Evolutionary conservation across 164 flowering plant species (phyloP).

Genomic region (Stephania japonica): DNA sequence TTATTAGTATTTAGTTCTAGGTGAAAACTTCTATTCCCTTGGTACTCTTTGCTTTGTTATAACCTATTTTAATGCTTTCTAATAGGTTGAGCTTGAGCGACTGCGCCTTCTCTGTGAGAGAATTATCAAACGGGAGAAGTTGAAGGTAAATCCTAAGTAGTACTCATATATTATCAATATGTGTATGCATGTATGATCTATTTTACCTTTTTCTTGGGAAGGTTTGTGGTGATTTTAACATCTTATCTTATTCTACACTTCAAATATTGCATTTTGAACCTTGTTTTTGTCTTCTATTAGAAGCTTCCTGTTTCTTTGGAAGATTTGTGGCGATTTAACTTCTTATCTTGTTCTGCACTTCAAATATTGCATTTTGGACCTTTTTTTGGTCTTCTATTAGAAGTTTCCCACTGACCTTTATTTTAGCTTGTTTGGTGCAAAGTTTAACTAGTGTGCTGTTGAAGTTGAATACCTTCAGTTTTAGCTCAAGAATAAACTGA

Average conservation of each 20-base stretch:
- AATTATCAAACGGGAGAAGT: slow-evolving; percentile 76
- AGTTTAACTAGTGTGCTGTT: too few relatives aligned
- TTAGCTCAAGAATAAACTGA: too few relatives aligned
- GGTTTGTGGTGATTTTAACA: background rate
- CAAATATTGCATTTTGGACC: too few relatives aligned
- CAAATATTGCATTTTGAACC: background rate
- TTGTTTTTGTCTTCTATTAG: too few relatives aligned
- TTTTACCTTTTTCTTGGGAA: background rate
- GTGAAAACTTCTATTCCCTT: background rate
- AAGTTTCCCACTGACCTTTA: too few relatives aligned
- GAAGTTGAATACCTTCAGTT: too few relatives aligned
- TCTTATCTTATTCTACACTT: background rate
- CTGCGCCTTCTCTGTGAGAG: slow-evolving; percentile 93
- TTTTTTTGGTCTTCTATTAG: too few relatives aligned
- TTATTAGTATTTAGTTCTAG: background rate
- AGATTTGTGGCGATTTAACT: too few relatives aligned
- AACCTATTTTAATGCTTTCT: background rate
- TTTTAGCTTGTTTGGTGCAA: too few relatives aligned
- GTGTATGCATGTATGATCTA: background rate
- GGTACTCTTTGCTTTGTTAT: background rate
- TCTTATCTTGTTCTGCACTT: too few relatives aligned
- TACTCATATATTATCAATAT: background rate
- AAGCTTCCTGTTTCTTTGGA: too few relatives aligned
- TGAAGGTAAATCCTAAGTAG: slow-evolving; percentile 48
- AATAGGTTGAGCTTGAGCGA: slow-evolving; percentile 90